Percentiles rank a stretch among this genome's conserved stretches.
Conservation (phyloP, 2,329 filamentous ascomycete species). For the Alternaria hordeiaustralica region DNA sequence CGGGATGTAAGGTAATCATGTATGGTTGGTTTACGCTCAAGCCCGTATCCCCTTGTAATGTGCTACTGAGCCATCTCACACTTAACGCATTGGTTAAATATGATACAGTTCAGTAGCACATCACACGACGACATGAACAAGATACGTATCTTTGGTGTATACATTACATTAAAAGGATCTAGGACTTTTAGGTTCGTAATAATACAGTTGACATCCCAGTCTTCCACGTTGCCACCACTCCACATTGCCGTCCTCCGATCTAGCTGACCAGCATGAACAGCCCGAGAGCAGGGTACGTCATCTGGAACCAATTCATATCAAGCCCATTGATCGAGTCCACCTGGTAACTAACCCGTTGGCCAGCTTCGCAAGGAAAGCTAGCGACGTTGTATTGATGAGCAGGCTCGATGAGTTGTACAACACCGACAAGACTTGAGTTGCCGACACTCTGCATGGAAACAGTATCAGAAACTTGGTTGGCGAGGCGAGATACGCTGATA, state of each 20-base stretch:
- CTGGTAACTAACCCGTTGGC: constrained; percentile 30
- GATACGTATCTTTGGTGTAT: neutral
- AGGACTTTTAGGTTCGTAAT: neutral
- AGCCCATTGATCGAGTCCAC: constrained; percentile 31
- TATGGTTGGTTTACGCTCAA: neutral
- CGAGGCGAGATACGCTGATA: constrained; percentile 38
- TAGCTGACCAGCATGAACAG: constrained; percentile 28
- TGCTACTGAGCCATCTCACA: neutral
- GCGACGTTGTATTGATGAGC: constrained; percentile 29
- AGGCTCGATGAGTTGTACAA: constrained; percentile 14
- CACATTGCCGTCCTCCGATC: neutral
- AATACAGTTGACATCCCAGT: neutral
- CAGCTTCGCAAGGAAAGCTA: constrained; percentile 33
- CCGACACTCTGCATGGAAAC: neutral
- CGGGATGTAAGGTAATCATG: too few relatives aligned
- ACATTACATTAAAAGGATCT: neutral
- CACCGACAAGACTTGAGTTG: constrained; percentile 14
- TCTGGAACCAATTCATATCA: constrained; percentile 38
- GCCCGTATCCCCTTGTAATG: neutral
- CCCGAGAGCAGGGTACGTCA: constrained; percentile 27
- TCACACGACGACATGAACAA: neutral
- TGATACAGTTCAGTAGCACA: neutral
- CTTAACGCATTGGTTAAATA: neutral
- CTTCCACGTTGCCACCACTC: neutral
- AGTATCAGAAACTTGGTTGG: neutral